Evolutionary conservation across 2,329 filamentous ascomycete species (phyloP), one percentile per base, ranked within the genome.

Genomic region (Penicillium olsonii): DNA sequence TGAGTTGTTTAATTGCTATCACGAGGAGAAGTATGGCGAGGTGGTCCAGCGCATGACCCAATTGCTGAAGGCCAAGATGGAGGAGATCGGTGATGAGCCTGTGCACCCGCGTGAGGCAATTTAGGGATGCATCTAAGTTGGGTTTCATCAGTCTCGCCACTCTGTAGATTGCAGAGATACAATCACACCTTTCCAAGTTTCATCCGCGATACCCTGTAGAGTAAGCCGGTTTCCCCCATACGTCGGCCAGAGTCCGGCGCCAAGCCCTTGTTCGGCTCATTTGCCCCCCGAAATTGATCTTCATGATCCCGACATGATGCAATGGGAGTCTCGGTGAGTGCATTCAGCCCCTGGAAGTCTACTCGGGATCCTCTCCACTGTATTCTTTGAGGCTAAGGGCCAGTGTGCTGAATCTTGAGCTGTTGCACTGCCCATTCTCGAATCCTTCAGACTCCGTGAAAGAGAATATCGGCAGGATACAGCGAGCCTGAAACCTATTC

Each of bases 41-140:
- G 63, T 75, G 1, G 70, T 77, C 1, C 52, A 53, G 48, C 46
- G 59, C 0, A 78, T 79, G 75, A 77, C 67, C 0, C 46, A 29
- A 39, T 50, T 74, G 53, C 47, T 79, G 33, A 75, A 79, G 48
- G 55, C 62, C 5, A 81, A 81, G 68, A 81, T 81, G 78, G 65
- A 58, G 3, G 72, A 79, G 52, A 80, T 80, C 63, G 78, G 78
- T 0, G 78, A 80, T 54, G 73, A 50, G 41, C 48, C 52, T 26
- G 49, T 50, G 6, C 54, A 57, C 34, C 44, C 39, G 18, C 48
- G 37, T 11, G 22, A 31, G 29, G 12, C 12, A 31, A n/a, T 31
- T 11, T 31, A n/a, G 29, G 29, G 22, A 5, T 24, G 22, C 5
- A 24, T n/a, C n/a, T n/a, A n/a, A n/a, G n/a, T n/a, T n/a, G n/a